Evolutionary conservation across 495 filamentous ascomycete genomes (phyloP), one percentile per base, ranked within the genome.

Genomic region (Aspergillus campestris): DNA sequence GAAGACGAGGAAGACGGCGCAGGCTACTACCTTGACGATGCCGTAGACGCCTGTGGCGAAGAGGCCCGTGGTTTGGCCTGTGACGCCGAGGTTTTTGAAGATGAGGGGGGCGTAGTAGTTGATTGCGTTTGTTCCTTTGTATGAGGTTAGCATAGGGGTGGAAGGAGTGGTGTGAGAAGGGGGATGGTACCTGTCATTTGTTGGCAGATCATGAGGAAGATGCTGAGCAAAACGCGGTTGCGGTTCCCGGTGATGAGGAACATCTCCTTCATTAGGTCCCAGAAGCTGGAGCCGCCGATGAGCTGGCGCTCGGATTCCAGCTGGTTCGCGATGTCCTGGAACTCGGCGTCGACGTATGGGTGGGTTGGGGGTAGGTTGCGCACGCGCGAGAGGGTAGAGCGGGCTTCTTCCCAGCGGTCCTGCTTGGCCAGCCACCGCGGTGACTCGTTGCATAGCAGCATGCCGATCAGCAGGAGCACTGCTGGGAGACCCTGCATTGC

Each of bases 81-180:
- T 62, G 7, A 72, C 53, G 5, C 74, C 75, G n/a, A 79, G 52
- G 34, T 62, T 66, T 56, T 69, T 59, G 70, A 88, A 88, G 54
- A 90, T 88, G 37, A 77, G 73, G 0, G 84, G 84, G 4, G 81
- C 80, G 58, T 84, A 86, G 58, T 84, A 83, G 57, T 87, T 87
- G 51, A 80, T 79, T 7, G 68, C 78, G 49, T 83, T 82, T 24
- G 18, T 24, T 24, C 18, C 18, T 24, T 1, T 24, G 18, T 24
- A 24, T 4, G 18, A 24, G 18, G 18, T 24, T 24, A 24, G 18
- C 2, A 24, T n/a, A 24, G 18, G 18, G 18, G 18, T 24, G 1
- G 18, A 24, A 24, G 18, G 18, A 4, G 18, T 24, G 18, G 4
- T 24, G 18, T 24, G 18, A 24, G 18, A 24, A 24, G 4, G 18